Evolutionary conservation across 148 eudicot genomes (phyloP).

Genomic region (Diospyros lotus): DNA sequence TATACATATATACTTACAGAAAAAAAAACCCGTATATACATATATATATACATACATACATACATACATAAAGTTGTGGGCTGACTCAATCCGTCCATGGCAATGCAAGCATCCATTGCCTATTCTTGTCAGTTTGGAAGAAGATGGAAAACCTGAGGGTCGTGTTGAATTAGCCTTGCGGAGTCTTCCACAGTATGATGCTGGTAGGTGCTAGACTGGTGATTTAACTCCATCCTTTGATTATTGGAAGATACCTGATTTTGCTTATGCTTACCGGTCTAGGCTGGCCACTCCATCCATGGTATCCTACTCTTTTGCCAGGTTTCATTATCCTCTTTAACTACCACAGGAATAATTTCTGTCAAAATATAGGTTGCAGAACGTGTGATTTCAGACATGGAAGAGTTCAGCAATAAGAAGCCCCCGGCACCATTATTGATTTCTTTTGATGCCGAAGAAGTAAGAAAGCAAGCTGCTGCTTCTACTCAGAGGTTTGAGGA

Average conservation of each 20-base stretch:
- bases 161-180: constrained; percentile 66
- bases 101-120: constrained; percentile 35
- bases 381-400: constrained; percentile 65
- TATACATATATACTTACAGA: too few species aligned
- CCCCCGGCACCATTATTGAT: constrained; percentile 75
- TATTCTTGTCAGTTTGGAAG: constrained; percentile 54
- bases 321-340: constrained; percentile 1
- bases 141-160: constrained; percentile 64
- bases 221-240: constrained; percentile 51
- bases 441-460: constrained; percentile 65
- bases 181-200: constrained; percentile 69
- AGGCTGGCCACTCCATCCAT: constrained; percentile 72
- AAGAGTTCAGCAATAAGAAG: constrained; percentile 67
- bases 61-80: too few species aligned
- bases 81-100: too few species aligned
- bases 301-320: constrained; percentile 21
- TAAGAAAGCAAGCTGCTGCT: constrained; percentile 91
- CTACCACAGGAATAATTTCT: background rate
- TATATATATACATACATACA: too few species aligned
- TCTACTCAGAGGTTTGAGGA: constrained; percentile 88
- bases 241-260: constrained; percentile 97
- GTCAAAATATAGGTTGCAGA: constrained; percentile 68
- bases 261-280: constrained; percentile 78
- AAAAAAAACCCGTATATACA: too few species aligned
- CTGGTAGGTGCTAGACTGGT: constrained; percentile 46